phyloP scores from a whole-genome alignment of 768 basidiomycete species.

The Crepidotus variabilis region DNA sequence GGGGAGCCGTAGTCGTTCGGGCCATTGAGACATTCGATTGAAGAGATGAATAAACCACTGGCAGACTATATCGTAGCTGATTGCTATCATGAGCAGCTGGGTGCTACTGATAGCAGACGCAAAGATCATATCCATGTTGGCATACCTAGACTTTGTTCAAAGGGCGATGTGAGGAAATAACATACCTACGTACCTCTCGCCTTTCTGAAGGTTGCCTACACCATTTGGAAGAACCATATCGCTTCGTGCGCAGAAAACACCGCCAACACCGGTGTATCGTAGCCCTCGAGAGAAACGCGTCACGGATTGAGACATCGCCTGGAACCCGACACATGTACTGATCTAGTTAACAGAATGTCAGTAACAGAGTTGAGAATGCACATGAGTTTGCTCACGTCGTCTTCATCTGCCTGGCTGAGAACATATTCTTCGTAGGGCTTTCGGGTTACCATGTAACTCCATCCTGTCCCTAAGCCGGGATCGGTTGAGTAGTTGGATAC shows the following conservation, averaged over 20 bases:
- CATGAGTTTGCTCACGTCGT: not conserved
- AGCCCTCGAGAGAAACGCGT: conserved; percentile 17
- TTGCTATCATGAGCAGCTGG: not conserved
- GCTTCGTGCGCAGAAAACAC: conserved; percentile 16
- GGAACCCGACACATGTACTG: conserved; percentile 23
- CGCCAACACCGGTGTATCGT: conserved; percentile 19
- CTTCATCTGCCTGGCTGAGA: not conserved
- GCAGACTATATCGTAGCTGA: conserved; percentile 29
- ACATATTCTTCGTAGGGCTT: conserved; percentile 4
- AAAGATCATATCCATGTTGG: conserved; percentile 13
- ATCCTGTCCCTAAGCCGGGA: not conserved
- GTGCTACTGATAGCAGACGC: not conserved
- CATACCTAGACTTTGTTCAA: conserved; percentile 8
- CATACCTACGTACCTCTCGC: conserved; percentile 17
- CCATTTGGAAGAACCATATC: conserved; percentile 18
- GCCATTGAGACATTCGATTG: conserved; percentile 11
- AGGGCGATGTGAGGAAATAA: not conserved
- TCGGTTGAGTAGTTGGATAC: not conserved
- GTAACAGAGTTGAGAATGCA: not conserved
- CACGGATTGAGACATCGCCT: conserved; percentile 19
- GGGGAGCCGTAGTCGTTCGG: not conserved
- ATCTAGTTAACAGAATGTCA: conserved; percentile 10
- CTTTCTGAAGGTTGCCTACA: conserved; percentile 25
- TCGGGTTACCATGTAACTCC: not conserved
- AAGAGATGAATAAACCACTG: conserved; percentile 22